Evolutionary conservation across 1,284 basidiomycete genomes (phyloP), one percentile per base, ranked within the genome.

Genomic region (Athelia psychrophila): DNA sequence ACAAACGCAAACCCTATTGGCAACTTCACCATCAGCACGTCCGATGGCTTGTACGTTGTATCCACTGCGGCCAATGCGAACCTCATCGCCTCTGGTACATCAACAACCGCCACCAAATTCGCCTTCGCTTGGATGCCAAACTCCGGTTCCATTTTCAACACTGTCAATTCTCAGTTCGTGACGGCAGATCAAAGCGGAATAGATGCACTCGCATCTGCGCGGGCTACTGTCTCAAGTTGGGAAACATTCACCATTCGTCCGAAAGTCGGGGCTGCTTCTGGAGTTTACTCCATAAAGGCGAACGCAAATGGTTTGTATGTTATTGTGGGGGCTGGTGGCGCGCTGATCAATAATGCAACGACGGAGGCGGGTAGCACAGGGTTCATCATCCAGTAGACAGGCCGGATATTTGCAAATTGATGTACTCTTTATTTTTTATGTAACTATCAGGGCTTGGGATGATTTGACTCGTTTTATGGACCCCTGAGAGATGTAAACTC

Each of bases 141-240:
- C 33, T 64, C 62, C 10, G 67, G 68, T 5, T 65, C 62, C 2
- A 63, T 70, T 32, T 56, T 56, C 36, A 56, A 58, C 36, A 46
- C 57, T n/a, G 57, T 52, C 2, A 67, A 48, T 9, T 54, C 49
- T 16, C 58, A 65, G 48, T 70, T 56, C 30, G 67, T 70, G 32
- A 70, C 69, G 5, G 69, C 68, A 4, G 69, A 70, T 48, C 56
- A 45, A 35, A 59, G 60, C 33, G 69, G 61, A 20, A 59, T 52
- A 1, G 59, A 48, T 32, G 56, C 63, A 1, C 50, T 70, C 18
- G 54, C 63, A 16, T 63, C 68, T 5, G 62, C 62, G n/a, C 64
- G 69, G 9, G 54, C 53, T 22, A 56, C 54, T 13, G 59, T 66
- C 8, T 63, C 60, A n/a, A 46, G 64, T 3, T 70, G 64, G 65